Evolutionary conservation across 352 stramenopile species (phyloP).

Genomic region (Stramenopiles sp.): DNA sequence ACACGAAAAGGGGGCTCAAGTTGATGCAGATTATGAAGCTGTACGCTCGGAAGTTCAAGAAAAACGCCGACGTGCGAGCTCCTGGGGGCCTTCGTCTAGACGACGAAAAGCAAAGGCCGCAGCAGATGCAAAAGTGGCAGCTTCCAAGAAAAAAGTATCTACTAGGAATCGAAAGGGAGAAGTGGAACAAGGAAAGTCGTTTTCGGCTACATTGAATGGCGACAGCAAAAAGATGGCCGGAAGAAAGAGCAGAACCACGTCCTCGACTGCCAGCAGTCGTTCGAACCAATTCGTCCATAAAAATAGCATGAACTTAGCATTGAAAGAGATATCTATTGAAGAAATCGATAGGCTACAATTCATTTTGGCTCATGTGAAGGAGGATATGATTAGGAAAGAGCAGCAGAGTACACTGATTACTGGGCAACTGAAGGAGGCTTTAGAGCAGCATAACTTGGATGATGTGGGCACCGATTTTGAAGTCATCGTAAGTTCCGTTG

Average conservation of each 20-base stretch:
- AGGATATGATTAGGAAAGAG: slow-evolving; percentile 2
- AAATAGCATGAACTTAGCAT: slow-evolving; percentile 3
- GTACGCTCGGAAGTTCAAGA: neutral
- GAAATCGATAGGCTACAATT: slow-evolving; percentile 6
- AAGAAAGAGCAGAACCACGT: neutral
- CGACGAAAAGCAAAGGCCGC: neutral
- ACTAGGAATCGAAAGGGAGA: too few species aligned
- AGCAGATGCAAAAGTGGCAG: neutral
- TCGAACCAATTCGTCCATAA: neutral
- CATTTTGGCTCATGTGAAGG: neutral
- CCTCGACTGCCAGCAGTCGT: neutral
- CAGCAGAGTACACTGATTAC: neutral
- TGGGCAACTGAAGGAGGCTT: neutral
- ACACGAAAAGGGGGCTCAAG: neutral
- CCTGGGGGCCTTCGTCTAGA: neutral
- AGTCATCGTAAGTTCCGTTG: neutral
- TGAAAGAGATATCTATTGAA: slow-evolving; percentile 12
- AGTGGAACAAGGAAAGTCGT: neutral
- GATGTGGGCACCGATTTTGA: slow-evolving; percentile 4
- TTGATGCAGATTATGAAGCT: neutral
- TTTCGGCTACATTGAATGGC: neutral
- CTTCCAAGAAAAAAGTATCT: neutral
- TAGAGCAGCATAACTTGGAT: slow-evolving; percentile 3
- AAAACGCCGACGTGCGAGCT: neutral
- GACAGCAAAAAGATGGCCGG: neutral